A percentile compares a stretch with the other conserved stretches of the same genome.
Conservation (phyloP, 2,329 filamentous ascomycete genomes). For the Biscogniauxia sp. region DNA sequence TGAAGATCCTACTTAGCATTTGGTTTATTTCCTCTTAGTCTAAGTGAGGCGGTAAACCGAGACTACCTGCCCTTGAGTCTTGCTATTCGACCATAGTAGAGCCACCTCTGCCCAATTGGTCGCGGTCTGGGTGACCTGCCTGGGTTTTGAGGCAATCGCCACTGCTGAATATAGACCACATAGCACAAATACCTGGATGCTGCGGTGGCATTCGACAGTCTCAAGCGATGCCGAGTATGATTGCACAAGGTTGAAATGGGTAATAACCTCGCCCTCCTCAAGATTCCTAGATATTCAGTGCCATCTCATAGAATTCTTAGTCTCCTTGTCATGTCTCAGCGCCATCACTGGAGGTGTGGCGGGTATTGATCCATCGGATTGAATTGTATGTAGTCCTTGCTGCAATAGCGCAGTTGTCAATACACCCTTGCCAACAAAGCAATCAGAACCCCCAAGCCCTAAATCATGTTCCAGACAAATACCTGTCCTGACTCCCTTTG, state of each 20-base stretch:
- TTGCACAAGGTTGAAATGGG: neutral
- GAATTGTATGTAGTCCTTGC: conserved; percentile 19
- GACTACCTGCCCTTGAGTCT: neutral
- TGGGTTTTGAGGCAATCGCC: neutral
- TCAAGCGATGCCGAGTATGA: neutral
- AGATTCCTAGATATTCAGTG: conserved; percentile 9
- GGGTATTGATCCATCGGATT: conserved; percentile 19
- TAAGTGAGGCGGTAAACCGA: neutral
- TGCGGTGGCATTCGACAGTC: neutral
- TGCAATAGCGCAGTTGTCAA: conserved; percentile 17
- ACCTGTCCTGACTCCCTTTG: conserved; percentile 18
- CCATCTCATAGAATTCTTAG: conserved; percentile 19
- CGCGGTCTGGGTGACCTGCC: neutral
- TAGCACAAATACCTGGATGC: neutral
- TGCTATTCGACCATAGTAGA: neutral
- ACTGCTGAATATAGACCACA: neutral
- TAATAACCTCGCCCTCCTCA: neutral
- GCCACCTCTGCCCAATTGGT: neutral
- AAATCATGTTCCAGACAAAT: conserved; percentile 28
- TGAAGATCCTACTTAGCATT: conserved; percentile 6
- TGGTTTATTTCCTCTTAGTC: neutral
- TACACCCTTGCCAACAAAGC: conserved; percentile 17
- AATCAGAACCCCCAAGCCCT: conserved; percentile 15
- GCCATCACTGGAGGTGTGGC: conserved; percentile 4
- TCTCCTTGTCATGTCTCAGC: conserved; percentile 22